A percentile compares a stretch with the other conserved stretches of the same genome.
Conservation (phyloP, 2,329 filamentous ascomycete species). For the Madurella fahalii region DNA sequence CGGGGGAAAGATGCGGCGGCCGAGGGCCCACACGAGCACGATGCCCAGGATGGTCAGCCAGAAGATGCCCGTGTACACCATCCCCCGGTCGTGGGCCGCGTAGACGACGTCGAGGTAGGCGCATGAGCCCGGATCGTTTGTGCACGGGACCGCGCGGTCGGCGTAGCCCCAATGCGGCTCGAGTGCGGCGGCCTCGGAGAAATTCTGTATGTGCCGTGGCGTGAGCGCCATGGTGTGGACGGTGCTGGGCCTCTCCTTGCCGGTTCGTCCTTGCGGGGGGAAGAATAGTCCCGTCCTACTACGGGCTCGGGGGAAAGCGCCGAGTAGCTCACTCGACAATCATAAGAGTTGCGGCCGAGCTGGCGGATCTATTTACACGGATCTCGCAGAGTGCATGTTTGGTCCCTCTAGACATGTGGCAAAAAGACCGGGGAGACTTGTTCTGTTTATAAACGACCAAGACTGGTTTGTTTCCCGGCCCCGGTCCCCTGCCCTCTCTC, state of each 20-base stretch:
- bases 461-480: too few relatives aligned
- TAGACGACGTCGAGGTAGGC: slow-evolving; percentile 51
- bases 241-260: background rate
- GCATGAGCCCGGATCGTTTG: slow-evolving; percentile 45
- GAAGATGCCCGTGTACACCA: slow-evolving; percentile 48
- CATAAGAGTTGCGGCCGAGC: too few relatives aligned
- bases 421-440: too few relatives aligned
- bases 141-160: slow-evolving; percentile 43
- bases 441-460: too few relatives aligned
- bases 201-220: slow-evolving; percentile 40
- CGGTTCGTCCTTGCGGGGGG: background rate
- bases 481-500: too few relatives aligned
- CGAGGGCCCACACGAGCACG: slow-evolving; percentile 41
- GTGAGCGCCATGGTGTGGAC: slow-evolving; percentile 10
- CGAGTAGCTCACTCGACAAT: background rate
- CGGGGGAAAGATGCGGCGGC: slow-evolving; percentile 23
- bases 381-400: too few relatives aligned
- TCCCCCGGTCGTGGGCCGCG: slow-evolving; percentile 43
- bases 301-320: background rate
- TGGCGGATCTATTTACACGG: too few relatives aligned
- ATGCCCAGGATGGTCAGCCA: slow-evolving; percentile 45
- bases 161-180: slow-evolving; percentile 46
- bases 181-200: slow-evolving; percentile 32
- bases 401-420: too few relatives aligned
- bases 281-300: background rate